Percentiles rank a stretch among this genome's conserved stretches.
Conservation (phyloP, 352 stramenopile genomes). For the Plasmopara halstedii region DNA sequence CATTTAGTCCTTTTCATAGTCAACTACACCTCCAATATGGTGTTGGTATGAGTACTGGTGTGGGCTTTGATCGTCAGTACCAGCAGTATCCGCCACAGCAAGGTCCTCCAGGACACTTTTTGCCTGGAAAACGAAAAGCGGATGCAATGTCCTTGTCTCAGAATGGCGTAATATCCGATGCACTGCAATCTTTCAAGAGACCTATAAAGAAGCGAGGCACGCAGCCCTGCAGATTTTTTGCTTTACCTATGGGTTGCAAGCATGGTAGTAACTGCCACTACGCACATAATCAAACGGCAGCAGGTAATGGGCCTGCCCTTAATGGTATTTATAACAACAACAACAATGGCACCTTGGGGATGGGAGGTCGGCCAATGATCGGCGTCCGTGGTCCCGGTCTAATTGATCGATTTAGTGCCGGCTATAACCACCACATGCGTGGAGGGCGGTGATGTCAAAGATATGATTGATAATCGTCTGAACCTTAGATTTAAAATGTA, state of each 20-base stretch:
- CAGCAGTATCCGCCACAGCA: constrained; percentile 26
- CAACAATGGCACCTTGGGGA: constrained; percentile 20
- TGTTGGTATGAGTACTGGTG: constrained; percentile 16
- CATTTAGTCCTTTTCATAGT: constrained; percentile 40
- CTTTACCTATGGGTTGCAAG: constrained; percentile 55
- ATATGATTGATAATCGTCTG: neutral
- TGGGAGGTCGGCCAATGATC: constrained; percentile 23
- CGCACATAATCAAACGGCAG: constrained; percentile 38
- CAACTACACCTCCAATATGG: constrained; percentile 26
- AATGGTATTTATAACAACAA: constrained; percentile 50
- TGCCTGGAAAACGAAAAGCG: constrained; percentile 38
- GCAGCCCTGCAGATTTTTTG: constrained; percentile 69
- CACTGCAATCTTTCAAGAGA: constrained; percentile 36
- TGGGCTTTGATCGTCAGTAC: constrained; percentile 22
- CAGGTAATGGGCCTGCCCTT: constrained; percentile 34
- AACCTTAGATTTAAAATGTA: no score
- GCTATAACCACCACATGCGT: constrained; percentile 35
- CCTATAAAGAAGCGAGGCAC: constrained; percentile 26
- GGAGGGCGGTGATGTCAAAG: constrained; percentile 36
- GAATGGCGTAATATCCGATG: constrained; percentile 32
- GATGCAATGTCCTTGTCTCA: constrained; percentile 21
- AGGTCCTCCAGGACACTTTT: constrained; percentile 14
- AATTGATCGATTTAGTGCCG: constrained; percentile 41
- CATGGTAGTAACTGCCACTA: constrained; percentile 65
- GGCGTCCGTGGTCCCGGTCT: constrained; percentile 9